Base-by-base conservation (phyloP, 1,284 basidiomycete species). In the Mrakiaceae sp. region DNA sequence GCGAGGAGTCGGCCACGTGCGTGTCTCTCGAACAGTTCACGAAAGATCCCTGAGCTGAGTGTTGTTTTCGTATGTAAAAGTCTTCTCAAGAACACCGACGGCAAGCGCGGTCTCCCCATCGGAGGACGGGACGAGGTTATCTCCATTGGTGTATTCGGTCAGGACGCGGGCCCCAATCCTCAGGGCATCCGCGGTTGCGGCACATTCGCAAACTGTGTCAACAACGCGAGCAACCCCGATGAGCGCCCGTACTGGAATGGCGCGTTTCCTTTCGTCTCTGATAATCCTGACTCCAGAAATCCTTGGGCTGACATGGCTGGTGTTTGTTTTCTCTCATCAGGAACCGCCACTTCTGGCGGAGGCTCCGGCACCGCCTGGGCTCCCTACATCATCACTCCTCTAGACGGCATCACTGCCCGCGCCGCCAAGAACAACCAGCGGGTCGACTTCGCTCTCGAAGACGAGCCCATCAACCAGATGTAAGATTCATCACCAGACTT, bases 331-430 rank as follows among this genome's bases (percentile, higher is more conserved):
- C 5, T 4, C 46, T 11, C 27, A 14, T 47, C 57, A 6, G 74
- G 74, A 5, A 76, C 73, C 0, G 72, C 74, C 14, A 74, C 74
- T 0, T 71, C 74, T 16, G 74, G 74, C 8, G 74, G 74, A n/a
- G 74, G 74, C 7, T 72, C 71, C 0, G 74, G 74, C 12, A 73
- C 74, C 4, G 71, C 72, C 2, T 76, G 73, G 63, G 70, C 72
- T 8, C 73, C 73, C 49, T 55, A 56, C 47, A n/a, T 62, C 44
- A 49, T 62, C 53, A 39, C 74, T 0, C 75, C 75, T 0, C 67
- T 76, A 39, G 75, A 76, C 66, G 75, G 72, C 1, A 73, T 76
- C 49, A 68, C 73, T 0, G 62, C 70, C 0, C 68, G 73, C 39
- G 72, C 71, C 8, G 66, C 74, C 4, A 60, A 64, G 27, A 53